Conservation (phyloP, 2,329 filamentous ascomycete species). For the Fusarium caatingaense region DNA sequence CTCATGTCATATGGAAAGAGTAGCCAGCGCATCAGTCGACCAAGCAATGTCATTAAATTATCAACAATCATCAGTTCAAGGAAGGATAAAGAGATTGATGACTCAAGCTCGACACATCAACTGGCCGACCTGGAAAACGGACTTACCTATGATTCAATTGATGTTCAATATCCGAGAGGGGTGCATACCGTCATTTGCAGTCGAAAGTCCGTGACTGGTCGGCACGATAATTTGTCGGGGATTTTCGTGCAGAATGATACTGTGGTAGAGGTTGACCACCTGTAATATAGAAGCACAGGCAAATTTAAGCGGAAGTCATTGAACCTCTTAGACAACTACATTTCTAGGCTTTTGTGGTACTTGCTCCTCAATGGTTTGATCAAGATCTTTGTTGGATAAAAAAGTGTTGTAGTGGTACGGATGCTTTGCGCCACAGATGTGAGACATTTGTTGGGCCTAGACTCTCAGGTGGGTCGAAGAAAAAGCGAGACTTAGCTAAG, state of each 20-base stretch:
- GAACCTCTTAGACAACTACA: not conserved
- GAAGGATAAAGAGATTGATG: conserved; percentile 12
- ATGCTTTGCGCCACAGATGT: not conserved
- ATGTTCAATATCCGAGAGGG: not conserved
- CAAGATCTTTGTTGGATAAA: no score
- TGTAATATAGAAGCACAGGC: not conserved
- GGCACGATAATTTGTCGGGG: not conserved
- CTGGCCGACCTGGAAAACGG: conserved; percentile 26
- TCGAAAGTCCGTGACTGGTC: not conserved
- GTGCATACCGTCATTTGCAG: conserved; percentile 30
- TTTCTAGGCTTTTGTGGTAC: not conserved
- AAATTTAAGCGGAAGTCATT: not conserved
- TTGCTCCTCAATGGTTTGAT: no score
- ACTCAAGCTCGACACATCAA: conserved; percentile 37
- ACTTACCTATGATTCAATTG: not conserved
- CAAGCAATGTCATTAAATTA: conserved; percentile 26
- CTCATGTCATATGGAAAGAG: conserved; percentile 31
- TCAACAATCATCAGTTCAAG: conserved; percentile 16
- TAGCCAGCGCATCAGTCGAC: conserved; percentile 31
- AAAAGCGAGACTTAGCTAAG: no score
- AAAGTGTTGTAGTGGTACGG: no score
- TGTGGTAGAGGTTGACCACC: conserved; percentile 16
- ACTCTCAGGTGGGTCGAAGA: not conserved
- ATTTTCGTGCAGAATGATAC: conserved; percentile 30
- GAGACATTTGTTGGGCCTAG: not conserved